A percentile compares a stretch with the other conserved stretches of the same genome.
phyloP scores from a whole-genome alignment of 495 filamentous ascomycete species.

The Collariella sp. region DNA sequence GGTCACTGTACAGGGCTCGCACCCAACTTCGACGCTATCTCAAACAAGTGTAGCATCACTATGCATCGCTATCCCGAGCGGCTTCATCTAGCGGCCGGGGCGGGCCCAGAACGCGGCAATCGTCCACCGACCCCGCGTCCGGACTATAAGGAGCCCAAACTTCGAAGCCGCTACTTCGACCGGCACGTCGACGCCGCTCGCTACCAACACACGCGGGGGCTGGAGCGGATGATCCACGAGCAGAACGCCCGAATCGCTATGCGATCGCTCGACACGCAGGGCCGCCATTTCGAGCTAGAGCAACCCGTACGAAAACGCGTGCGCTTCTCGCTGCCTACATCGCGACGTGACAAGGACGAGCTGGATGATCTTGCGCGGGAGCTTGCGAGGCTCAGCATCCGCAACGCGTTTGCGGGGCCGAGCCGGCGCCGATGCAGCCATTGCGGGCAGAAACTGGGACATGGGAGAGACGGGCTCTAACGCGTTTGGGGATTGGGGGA shows the following conservation, averaged over 20 bases:
- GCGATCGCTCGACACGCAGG: background rate
- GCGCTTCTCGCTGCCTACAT: constrained; percentile 6
- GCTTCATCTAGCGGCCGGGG: constrained; percentile 3
- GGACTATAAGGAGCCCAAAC: background rate
- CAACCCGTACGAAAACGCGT: constrained; percentile 1
- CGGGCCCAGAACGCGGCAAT: constrained; percentile 2
- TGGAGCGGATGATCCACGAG: background rate
- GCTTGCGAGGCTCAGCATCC: constrained; percentile 5
- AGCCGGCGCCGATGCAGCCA: constrained; percentile 1
- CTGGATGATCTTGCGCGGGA: constrained; percentile 3
- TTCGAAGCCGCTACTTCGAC: constrained; percentile 2
- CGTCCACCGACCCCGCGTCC: background rate
- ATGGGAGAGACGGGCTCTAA: constrained; percentile 4
- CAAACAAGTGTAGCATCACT: background rate
- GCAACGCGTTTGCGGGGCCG: background rate
- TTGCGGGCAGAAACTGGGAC: constrained; percentile 1
- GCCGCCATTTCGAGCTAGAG: constrained; percentile 7
- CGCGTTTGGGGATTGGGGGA: constrained; percentile 1
- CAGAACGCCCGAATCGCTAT: background rate
- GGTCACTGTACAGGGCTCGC: background rate
- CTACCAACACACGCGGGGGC: background rate
- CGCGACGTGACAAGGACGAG: background rate
- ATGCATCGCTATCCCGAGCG: background rate
- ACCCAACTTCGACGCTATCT: constrained; percentile 2
- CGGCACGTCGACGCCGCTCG: background rate